phyloP scores from a whole-genome alignment of 1,139 yeast genomes.

The Debaryomyces sp. region DNA sequence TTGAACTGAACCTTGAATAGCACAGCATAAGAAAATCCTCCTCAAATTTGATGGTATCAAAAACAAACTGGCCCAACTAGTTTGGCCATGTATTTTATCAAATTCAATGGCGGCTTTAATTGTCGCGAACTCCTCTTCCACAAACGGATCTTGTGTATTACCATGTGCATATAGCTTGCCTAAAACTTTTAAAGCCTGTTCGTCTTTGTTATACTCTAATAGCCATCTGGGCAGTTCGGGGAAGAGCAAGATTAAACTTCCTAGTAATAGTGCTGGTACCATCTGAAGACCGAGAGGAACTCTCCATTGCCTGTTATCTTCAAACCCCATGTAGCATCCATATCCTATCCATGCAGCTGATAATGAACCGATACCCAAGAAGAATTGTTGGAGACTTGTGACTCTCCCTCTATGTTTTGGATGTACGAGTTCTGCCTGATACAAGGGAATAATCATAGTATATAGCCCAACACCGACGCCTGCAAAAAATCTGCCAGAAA shows the following conservation, averaged over 20 bases:
- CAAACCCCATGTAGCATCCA: slow-evolving; percentile 48
- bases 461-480: slow-evolving; percentile 27
- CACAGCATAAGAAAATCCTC: slow-evolving; percentile 1
- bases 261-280: slow-evolving; percentile 25
- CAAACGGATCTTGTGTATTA: slow-evolving; percentile 4
- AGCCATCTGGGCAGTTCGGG: slow-evolving; percentile 29
- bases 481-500: slow-evolving; percentile 28
- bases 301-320: slow-evolving; percentile 17
- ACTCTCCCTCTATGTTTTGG: slow-evolving; percentile 68
- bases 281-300: slow-evolving; percentile 30
- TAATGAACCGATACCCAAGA: slow-evolving; percentile 67
- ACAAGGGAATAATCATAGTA: slow-evolving; percentile 26
- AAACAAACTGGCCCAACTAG: slow-evolving; percentile 1
- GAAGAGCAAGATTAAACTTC: slow-evolving; percentile 19
- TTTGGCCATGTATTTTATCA: slow-evolving; percentile 3
- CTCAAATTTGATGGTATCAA: slow-evolving; percentile 1
- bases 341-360: slow-evolving; percentile 74
- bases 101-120: slow-evolving; percentile 1
- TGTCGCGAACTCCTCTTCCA: slow-evolving; percentile 1
- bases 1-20: slow-evolving; percentile 4
- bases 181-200: slow-evolving; percentile 26
- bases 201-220: slow-evolving; percentile 19
- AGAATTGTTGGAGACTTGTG: slow-evolving; percentile 65
- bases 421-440: slow-evolving; percentile 23
- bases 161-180: slow-evolving; percentile 9